Conservation (phyloP, 2,329 filamentous ascomycete genomes). For the Pseudopyrenochaeta lycopersici region DNA sequence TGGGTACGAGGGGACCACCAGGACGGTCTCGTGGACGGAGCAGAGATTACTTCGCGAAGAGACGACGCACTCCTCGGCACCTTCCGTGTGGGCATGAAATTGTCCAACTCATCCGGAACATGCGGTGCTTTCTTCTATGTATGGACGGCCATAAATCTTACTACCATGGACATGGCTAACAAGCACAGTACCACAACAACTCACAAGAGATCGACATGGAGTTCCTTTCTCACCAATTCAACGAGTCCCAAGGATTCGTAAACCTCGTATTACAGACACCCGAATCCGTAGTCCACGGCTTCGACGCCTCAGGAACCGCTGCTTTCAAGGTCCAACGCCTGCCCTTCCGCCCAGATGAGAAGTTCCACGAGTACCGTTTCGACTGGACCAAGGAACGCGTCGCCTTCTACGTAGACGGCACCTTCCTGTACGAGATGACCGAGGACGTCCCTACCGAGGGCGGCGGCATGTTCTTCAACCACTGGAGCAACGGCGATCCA, state of each 20-base stretch:
- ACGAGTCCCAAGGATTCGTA: slow-evolving; percentile 65
- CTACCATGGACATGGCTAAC: slow-evolving; percentile 11
- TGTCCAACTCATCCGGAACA: slow-evolving; percentile 69
- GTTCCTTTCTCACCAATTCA: slow-evolving; percentile 74
- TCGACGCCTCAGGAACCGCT: slow-evolving; percentile 68
- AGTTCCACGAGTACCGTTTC: slow-evolving; percentile 81
- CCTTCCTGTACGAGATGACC: slow-evolving; percentile 64
- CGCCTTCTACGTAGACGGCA: slow-evolving; percentile 73
- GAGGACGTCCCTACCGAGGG: slow-evolving; percentile 66
- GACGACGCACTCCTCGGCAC: slow-evolving; percentile 74
- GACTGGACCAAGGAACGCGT: slow-evolving; percentile 73
- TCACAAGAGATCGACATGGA: slow-evolving; percentile 85
- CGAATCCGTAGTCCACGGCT: slow-evolving; percentile 66
- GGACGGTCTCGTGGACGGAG: slow-evolving; percentile 65
- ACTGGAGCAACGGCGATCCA: slow-evolving; percentile 80
- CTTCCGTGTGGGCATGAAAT: slow-evolving; percentile 73
- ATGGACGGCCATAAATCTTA: slow-evolving; percentile 23
- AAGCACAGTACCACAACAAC: slow-evolving; percentile 74
- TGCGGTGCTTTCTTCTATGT: slow-evolving; percentile 86
- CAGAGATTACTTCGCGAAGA: slow-evolving; percentile 70
- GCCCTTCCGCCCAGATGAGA: slow-evolving; percentile 70
- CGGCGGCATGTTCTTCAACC: slow-evolving; percentile 75
- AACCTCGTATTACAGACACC: slow-evolving; percentile 80
- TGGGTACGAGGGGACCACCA: slow-evolving; percentile 48
- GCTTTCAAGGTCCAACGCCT: slow-evolving; percentile 68